Base-by-base conservation (phyloP, 1,284 basidiomycete species). In the Moesziomyces globuligerus region DNA sequence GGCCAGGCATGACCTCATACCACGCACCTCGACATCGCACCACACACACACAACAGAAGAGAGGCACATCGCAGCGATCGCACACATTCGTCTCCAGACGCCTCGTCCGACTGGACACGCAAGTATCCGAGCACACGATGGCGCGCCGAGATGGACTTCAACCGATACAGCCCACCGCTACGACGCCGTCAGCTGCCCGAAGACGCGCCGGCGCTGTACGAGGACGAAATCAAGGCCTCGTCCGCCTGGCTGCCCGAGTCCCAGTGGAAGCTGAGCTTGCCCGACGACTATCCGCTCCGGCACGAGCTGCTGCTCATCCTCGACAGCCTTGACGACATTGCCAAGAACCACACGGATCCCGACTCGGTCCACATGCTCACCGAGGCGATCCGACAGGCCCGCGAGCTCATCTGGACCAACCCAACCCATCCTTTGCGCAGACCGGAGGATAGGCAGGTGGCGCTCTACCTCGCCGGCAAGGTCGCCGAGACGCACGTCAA, bases 111-210 rank as follows among this genome's bases (percentile, higher is more conserved):
- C 46, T 65, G 61, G 61, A 49, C 42, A 8, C 41, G 42, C 9
- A 65, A 65, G 46, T 65, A 57, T 20, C 54, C 54, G 4, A 52
- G 37, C 58, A 54, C 58, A 13, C 41, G 38, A 15, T 70, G 66
- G 66, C 37, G 58, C 11, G 39, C 51, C n/a, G 66, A 64, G 47
- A 48, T 70, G 28, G 60, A 70, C 34, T 64, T 64, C 48, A 64
- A 70, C 20, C 48, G 60, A 7, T 65, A 52, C 44, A 52, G 45
- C 24, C 44, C 23, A 4, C 60, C 66, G 2, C 7, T 70, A 11
- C 26, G 60, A 38, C 54, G 48, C 13, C 55, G 51, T 6, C n/a
- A 34, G 2, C 56, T 58, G 1, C 60, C 66, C 17, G 66, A 60
- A 17, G 52, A 62, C 17, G 55, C 60, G 17, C 66, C 66, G 15